Conservation (phyloP, 2,329 filamentous ascomycete species). For the Fonsecaea pugnacius region DNA sequence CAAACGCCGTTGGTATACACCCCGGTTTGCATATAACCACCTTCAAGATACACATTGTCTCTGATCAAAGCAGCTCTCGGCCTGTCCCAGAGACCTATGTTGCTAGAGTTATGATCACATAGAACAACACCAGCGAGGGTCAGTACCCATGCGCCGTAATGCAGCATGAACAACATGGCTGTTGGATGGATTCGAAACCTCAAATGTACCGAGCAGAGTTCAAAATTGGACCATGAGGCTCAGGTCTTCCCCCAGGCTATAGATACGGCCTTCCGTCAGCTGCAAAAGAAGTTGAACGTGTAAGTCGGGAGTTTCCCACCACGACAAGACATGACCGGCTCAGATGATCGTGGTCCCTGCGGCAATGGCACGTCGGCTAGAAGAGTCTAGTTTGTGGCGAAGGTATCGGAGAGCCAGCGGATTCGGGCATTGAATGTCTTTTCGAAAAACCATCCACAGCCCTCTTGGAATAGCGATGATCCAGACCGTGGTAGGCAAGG, state of each 20-base stretch:
- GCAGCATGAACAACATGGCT: slow-evolving; percentile 7
- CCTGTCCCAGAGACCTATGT: slow-evolving; percentile 22
- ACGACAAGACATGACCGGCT: neutral
- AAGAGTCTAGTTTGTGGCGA: slow-evolving; percentile 19
- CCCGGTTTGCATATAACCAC: slow-evolving; percentile 19
- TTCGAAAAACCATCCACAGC: neutral
- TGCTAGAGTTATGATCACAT: slow-evolving; percentile 8
- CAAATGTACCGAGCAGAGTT: slow-evolving; percentile 4
- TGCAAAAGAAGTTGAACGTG: slow-evolving; percentile 5
- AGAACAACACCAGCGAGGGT: slow-evolving; percentile 7
- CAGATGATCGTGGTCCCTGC: slow-evolving; percentile 12
- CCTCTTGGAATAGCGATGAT: slow-evolving; percentile 9
- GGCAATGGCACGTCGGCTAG: slow-evolving; percentile 15
- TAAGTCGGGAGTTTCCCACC: neutral
- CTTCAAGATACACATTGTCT: slow-evolving; percentile 25
- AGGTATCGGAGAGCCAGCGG: neutral
- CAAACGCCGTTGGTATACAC: slow-evolving; percentile 14
- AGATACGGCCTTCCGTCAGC: slow-evolving; percentile 18
- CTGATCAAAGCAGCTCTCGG: slow-evolving; percentile 21
- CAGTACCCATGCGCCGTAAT: slow-evolving; percentile 7
- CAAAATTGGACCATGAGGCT: slow-evolving; percentile 17
- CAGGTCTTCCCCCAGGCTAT: slow-evolving; percentile 14
- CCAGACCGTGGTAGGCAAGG: slow-evolving; percentile 11
- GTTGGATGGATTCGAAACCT: slow-evolving; percentile 2
- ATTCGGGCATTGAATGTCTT: neutral